These are phyloP conservation scores for Lodderomyces margitis DNA, from an alignment of 1,139 yeast genomes.

Conservation along the genomic window DNA sequence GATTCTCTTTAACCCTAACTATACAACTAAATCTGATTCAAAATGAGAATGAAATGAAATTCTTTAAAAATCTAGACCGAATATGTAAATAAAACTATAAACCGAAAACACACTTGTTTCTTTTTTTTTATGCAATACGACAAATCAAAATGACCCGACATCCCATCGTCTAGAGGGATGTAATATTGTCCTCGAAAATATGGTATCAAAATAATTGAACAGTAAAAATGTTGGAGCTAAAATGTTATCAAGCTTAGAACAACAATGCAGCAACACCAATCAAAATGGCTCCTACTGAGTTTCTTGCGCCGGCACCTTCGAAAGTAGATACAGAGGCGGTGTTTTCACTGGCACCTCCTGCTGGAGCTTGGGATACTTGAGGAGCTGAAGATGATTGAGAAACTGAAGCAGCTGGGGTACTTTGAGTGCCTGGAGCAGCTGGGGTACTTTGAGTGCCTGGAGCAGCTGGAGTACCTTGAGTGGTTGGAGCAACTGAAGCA, in stretches of 20 bases:
- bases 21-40: no score
- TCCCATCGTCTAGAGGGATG: background rate
- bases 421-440: no score
- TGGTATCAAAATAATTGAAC: background rate
- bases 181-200: background rate
- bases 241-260: conserved; percentile 3
- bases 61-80: no score
- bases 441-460: background rate
- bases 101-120: background rate
- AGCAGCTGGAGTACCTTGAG: background rate
- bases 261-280: conserved; percentile 12
- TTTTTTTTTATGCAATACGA: background rate
- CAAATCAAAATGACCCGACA: background rate
- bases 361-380: conserved; percentile 4
- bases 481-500: background rate
- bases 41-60: no score
- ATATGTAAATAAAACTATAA: background rate
- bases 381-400: conserved; percentile 1
- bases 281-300: conserved; percentile 11
- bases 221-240: background rate
- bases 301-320: conserved; percentile 10
- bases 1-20: no score
- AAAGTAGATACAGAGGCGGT: conserved; percentile 4
- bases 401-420: background rate
- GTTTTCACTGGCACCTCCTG: conserved; percentile 3